These are phyloP conservation scores for Gyromitra esculenta DNA, from an alignment of 2,329 filamentous ascomycete species.

Conservation along the genomic window DNA sequence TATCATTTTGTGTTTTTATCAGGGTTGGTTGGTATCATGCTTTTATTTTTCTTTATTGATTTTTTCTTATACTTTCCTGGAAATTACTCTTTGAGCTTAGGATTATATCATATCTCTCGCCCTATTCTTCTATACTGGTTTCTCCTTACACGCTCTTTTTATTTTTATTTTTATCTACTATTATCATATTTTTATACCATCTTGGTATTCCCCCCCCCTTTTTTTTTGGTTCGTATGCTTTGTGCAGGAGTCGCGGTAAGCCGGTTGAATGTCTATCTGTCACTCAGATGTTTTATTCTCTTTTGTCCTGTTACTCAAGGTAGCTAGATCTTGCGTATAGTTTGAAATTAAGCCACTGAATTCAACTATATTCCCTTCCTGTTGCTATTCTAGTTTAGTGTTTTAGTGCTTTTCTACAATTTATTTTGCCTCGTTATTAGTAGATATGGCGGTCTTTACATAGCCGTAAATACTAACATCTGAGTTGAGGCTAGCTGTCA, in stretches of 20 bases:
- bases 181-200: conserved; percentile 11
- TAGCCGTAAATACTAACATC: too few relatives aligned
- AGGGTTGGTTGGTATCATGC: conserved; percentile 12
- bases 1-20: conserved; percentile 4
- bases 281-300: conserved; percentile 7
- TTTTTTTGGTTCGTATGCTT: background rate
- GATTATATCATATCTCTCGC: background rate
- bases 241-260: background rate
- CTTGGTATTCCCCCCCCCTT: background rate
- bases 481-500: too few relatives aligned
- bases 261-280: background rate
- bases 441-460: too few relatives aligned
- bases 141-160: background rate
- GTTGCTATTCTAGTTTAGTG: background rate
- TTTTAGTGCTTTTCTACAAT: background rate
- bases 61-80: background rate
- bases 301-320: background rate
- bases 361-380: background rate
- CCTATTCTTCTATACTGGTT: too few relatives aligned
- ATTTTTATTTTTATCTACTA: background rate
- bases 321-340: background rate
- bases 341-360: conserved; percentile 3
- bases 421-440: too few relatives aligned
- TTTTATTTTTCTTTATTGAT: background rate
- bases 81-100: conserved; percentile 7